Evolutionary conservation across 345 rosid species (phyloP), one percentile per base, ranked within the genome.

Genomic region (Aquilaria sinensis): DNA sequence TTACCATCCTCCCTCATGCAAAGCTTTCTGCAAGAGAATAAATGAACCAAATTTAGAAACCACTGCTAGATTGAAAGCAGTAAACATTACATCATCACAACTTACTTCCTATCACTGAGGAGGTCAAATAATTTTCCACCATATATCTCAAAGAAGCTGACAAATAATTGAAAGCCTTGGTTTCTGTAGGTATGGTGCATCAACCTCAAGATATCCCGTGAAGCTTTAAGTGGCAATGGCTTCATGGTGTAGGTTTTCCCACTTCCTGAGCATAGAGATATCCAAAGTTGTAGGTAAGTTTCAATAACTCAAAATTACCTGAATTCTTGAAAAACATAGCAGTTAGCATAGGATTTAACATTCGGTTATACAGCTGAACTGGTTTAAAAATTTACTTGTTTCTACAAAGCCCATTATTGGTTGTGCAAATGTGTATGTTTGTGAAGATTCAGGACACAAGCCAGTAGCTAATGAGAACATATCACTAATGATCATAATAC

Each of bases 1-100:
- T 88, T 93, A 65, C 99, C 97, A 74, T 93, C 99, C 80, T 93
- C 97, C 80, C 97, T 84, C 97, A 93, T 93, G 74, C 89, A 90
- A 71, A 93, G 87, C 72, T 90, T 93, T 77, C 97, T 90, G 57
- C 66, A 52, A 14, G 68, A 47, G 65, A 2, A 69, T 56, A 67
- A 37, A 47, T 11, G 32, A 70, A 16, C 60, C 59, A 34, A 58
- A 64, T 57, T 62, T 10, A 12, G 32, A 61, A 46, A 58, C 23
- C 2, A 23, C n/a, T 52, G 57, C 45, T 7, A 63, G 30, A 53
- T 48, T 37, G 43, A 54, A 58, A 29, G 61, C 55, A 12, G 12
- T 60, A 62, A 55, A 12, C 47, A 37, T 37, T 7, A 37, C 7
- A 37, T 9, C 47, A 61, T 46, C n/a, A 47, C 72, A 72, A 78